Conservation (phyloP, 1,139 yeast genomes). For the Debaryomyces nepalensis region DNA sequence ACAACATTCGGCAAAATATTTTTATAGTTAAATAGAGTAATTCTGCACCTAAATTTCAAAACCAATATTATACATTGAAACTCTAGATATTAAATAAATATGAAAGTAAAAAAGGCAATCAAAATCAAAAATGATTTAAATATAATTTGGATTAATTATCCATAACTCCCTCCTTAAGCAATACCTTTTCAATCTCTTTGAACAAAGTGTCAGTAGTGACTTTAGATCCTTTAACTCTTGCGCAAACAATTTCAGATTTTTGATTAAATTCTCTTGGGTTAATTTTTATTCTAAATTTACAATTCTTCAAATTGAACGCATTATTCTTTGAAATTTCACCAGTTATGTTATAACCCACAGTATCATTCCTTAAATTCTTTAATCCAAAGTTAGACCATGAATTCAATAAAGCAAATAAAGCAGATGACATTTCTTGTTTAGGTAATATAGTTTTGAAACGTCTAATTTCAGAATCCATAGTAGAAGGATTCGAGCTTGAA, state of each 20-base stretch:
- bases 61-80: slow-evolving; percentile 1
- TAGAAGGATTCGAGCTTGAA: slow-evolving; percentile 29
- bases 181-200: slow-evolving; percentile 52
- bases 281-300: slow-evolving; percentile 63
- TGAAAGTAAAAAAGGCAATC: slow-evolving; percentile 6
- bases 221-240: slow-evolving; percentile 49
- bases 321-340: slow-evolving; percentile 68
- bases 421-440: slow-evolving; percentile 63
- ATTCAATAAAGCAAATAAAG: slow-evolving; percentile 61
- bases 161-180: slow-evolving; percentile 51
- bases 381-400: slow-evolving; percentile 78
- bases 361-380: slow-evolving; percentile 56
- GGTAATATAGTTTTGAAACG: slow-evolving; percentile 51
- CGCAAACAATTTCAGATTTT: slow-evolving; percentile 52
- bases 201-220: slow-evolving; percentile 49
- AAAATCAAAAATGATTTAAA: slow-evolving; percentile 14
- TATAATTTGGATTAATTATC: slow-evolving; percentile 24
- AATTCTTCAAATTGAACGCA: slow-evolving; percentile 64
- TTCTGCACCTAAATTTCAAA: neutral
- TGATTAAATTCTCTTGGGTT: slow-evolving; percentile 44
- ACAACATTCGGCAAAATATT: neutral
- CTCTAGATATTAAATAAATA: slow-evolving; percentile 8
- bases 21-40: slow-evolving; percentile 5
- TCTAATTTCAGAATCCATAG: slow-evolving; percentile 36
- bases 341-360: slow-evolving; percentile 48